phyloP scores from a whole-genome alignment of 495 filamentous ascomycete genomes.

The Coniosporium apollinis region DNA sequence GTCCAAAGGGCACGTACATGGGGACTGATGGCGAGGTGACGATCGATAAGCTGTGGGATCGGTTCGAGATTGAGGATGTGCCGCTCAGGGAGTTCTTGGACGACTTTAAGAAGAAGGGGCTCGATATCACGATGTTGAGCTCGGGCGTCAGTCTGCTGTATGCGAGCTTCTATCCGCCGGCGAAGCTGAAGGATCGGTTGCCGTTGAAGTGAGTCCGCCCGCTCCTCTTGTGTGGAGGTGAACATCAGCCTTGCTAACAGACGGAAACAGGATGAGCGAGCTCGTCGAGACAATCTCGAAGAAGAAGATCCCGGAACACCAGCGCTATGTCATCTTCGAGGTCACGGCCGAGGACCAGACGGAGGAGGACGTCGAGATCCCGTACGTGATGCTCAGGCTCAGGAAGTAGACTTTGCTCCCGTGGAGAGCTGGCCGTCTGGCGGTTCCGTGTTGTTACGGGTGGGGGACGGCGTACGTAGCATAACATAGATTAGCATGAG shows the following conservation, averaged over 20 bases:
- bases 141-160: conserved; percentile 94
- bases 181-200: conserved; percentile 73
- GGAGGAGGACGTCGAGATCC: conserved; percentile 92
- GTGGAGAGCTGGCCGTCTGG: too few relatives aligned
- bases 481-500: too few relatives aligned
- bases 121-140: conserved; percentile 82
- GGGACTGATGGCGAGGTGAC: conserved; percentile 59
- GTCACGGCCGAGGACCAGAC: conserved; percentile 79
- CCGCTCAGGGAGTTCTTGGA: conserved; percentile 70
- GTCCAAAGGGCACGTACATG: conserved; percentile 77
- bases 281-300: conserved; percentile 79
- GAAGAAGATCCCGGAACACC: conserved; percentile 78
- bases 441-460: too few relatives aligned
- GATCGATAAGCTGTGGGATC: conserved; percentile 95
- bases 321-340: conserved; percentile 93
- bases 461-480: too few relatives aligned
- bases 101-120: conserved; percentile 60
- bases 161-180: conserved; percentile 79
- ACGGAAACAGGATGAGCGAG: conserved; percentile 49
- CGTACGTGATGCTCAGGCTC: conserved; percentile 84
- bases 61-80: conserved; percentile 81
- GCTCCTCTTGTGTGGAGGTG: too few relatives aligned
- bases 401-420: conserved; percentile 19
- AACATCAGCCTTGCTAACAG: conserved; percentile 4
- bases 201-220: conserved; percentile 40